Evolutionary conservation across 2,329 filamentous ascomycete genomes (phyloP).

Genomic region (Colletotrichum sojae): DNA sequence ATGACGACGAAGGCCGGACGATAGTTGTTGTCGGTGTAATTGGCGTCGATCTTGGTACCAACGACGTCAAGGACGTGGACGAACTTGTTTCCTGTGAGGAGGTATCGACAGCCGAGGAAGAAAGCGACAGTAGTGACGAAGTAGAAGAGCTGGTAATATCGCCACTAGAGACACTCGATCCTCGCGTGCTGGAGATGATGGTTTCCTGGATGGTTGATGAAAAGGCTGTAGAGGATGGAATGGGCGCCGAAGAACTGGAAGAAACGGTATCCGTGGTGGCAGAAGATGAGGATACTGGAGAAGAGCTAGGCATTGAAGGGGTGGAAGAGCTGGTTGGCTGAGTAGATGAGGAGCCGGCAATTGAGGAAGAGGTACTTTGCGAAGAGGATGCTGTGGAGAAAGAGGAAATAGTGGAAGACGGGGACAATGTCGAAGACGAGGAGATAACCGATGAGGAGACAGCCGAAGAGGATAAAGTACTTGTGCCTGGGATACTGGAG

Average conservation of each 20-base stretch:
- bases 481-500: no score
- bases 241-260: not conserved
- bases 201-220: not conserved
- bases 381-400: not conserved
- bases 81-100: not conserved
- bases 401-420: not conserved
- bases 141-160: not conserved
- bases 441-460: not conserved
- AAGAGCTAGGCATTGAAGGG: not conserved
- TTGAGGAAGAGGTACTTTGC: not conserved
- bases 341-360: not conserved
- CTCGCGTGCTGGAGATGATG: not conserved
- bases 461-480: not conserved
- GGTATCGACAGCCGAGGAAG: not conserved
- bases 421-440: not conserved
- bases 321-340: not conserved
- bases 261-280: not conserved
- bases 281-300: not conserved
- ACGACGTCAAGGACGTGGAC: not conserved
- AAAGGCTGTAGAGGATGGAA: not conserved
- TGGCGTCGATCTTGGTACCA: not conserved
- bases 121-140: not conserved
- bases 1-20: not conserved
- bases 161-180: not conserved
- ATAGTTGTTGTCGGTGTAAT: not conserved